Evolutionary conservation across 1,284 basidiomycete genomes (phyloP).

Genomic region (Boletus calvinii): DNA sequence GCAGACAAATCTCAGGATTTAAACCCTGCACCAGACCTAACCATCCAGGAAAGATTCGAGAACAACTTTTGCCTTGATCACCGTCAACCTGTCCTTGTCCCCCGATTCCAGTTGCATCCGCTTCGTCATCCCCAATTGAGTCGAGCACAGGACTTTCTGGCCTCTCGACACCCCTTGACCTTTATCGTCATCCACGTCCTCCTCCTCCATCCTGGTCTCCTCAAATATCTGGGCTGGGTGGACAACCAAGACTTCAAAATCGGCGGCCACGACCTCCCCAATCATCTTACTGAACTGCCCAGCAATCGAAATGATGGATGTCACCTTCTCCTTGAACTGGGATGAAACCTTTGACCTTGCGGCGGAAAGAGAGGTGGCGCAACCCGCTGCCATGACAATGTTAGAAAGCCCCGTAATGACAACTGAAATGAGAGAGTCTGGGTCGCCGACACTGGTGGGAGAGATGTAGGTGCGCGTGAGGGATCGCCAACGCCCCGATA

Average conservation of each 20-base stretch:
- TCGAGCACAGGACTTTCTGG: slow-evolving; percentile 16
- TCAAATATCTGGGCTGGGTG: slow-evolving; percentile 4
- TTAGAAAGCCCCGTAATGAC: slow-evolving; percentile 7
- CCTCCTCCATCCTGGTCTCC: slow-evolving; percentile 13
- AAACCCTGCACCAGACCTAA: not conserved
- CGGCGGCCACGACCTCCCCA: slow-evolving; percentile 14
- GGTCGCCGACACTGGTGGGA: not conserved
- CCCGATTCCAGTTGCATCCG: slow-evolving; percentile 10
- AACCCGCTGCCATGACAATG: slow-evolving; percentile 10
- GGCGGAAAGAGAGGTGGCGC: not conserved
- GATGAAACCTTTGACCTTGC: slow-evolving; percentile 1
- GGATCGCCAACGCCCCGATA: slow-evolving; percentile 16
- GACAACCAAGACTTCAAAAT: slow-evolving; percentile 11
- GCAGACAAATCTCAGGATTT: not conserved
- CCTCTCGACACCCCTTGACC: not conserved
- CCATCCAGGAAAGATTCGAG: slow-evolving; percentile 8
- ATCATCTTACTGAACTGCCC: slow-evolving; percentile 11
- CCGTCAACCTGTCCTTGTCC: slow-evolving; percentile 1
- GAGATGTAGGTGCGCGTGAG: slow-evolving; percentile 19
- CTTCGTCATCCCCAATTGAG: slow-evolving; percentile 16
- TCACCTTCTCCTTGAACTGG: slow-evolving; percentile 9
- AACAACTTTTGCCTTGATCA: slow-evolving; percentile 16
- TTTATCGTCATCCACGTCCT: not conserved
- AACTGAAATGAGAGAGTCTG: not conserved
- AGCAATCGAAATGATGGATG: slow-evolving; percentile 8